A percentile compares a stretch with the other conserved stretches of the same genome.
Evolutionary conservation across 2,329 filamentous ascomycete species (phyloP).

Genomic region (Penicillium occitanis): DNA sequence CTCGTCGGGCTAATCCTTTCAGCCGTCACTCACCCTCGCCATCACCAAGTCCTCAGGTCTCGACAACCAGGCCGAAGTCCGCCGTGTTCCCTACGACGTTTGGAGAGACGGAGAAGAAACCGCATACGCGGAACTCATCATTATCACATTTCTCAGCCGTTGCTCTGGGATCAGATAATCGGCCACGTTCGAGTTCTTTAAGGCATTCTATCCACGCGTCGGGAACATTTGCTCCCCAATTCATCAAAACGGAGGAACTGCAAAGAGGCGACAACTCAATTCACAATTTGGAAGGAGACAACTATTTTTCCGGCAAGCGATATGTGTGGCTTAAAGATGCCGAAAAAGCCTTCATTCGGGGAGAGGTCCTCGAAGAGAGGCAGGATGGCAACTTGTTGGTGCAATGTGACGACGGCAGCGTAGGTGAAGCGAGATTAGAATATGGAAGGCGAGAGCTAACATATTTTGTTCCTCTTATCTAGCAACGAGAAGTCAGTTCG

Average conservation of each 20-base stretch:
- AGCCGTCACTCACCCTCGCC: conserved; percentile 64
- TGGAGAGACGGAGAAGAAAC: conserved; percentile 42
- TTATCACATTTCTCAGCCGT: conserved; percentile 57
- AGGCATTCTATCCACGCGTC: conserved; percentile 63
- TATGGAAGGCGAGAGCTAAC: conserved; percentile 23
- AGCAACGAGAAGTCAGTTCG: conserved; percentile 82
- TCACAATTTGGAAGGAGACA: conserved; percentile 86
- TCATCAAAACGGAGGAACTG: conserved; percentile 86
- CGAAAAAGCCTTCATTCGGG: conserved; percentile 83
- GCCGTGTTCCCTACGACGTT: conserved; percentile 65
- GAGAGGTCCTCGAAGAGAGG: conserved; percentile 84
- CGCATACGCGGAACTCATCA: conserved; percentile 70
- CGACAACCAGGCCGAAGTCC: conserved; percentile 66
- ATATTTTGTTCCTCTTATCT: conserved; percentile 12
- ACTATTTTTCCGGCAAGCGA: conserved; percentile 97
- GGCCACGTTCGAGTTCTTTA: conserved; percentile 62
- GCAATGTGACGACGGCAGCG: conserved; percentile 88
- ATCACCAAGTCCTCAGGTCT: conserved; percentile 57
- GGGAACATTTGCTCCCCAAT: conserved; percentile 90
- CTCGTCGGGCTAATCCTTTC: conserved; percentile 80
- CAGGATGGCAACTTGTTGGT: conserved; percentile 70
- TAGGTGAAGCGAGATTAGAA: conserved; percentile 49
- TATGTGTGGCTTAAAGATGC: conserved; percentile 97
- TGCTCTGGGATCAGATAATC: conserved; percentile 40
- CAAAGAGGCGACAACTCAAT: conserved; percentile 57